phyloP scores from a whole-genome alignment of 345 rosid species.

The rapeseed (Brassica napus) region DNA sequence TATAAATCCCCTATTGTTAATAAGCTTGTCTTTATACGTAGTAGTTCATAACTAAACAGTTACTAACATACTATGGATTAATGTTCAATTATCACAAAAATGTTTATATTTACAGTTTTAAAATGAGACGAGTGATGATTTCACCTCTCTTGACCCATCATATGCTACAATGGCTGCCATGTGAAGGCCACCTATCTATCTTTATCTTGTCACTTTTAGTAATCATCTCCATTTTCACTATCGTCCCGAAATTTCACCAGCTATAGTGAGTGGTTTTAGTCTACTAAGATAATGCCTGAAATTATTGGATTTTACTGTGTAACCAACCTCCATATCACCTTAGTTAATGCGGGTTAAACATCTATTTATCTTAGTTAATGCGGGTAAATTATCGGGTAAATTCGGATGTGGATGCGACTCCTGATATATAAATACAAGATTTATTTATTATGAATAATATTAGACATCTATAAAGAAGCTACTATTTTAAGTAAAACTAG shows the following conservation, averaged over 20 bases:
- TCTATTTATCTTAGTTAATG: background rate
- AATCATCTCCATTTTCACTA: slow-evolving; percentile 35
- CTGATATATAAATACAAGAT: background rate
- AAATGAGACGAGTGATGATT: slow-evolving; percentile 29
- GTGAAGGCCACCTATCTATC: slow-evolving; percentile 28
- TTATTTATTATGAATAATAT: background rate
- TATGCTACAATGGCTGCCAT: slow-evolving; percentile 36
- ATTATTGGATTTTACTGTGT: slow-evolving; percentile 33
- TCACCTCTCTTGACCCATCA: slow-evolving; percentile 37
- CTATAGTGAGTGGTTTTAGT: slow-evolving; percentile 8
- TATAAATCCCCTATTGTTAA: background rate
- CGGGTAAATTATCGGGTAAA: background rate
- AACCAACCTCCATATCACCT: slow-evolving; percentile 20
- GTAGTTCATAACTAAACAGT: background rate
- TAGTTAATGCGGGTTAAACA: slow-evolving; percentile 7
- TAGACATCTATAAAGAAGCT: background rate
- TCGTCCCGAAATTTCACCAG: slow-evolving; percentile 7
- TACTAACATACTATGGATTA: background rate
- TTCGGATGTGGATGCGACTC: background rate
- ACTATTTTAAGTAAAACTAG: background rate
- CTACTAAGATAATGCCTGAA: slow-evolving; percentile 27
- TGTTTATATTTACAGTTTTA: background rate
- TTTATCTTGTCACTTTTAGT: slow-evolving; percentile 6
- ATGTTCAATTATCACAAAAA: background rate
- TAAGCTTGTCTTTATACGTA: background rate